Evolutionary conservation across 2,329 filamentous ascomycete species (phyloP).

Genomic region (Colletotrichum sp.): DNA sequence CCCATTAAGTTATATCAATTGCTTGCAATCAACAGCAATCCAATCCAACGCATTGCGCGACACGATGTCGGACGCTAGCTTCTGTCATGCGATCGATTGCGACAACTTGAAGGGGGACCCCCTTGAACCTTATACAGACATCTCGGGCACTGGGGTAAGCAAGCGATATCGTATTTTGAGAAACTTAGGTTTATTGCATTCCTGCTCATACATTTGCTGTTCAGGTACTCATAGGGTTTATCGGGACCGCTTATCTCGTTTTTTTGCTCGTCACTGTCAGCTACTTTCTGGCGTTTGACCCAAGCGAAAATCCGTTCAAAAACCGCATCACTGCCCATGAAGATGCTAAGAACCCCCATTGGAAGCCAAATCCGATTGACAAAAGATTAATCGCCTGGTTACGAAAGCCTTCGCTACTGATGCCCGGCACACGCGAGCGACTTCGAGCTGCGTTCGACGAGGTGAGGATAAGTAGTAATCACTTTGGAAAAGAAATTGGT

Average conservation of each 20-base stretch:
- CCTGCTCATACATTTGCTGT: not conserved
- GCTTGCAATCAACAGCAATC: not conserved
- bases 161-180: not conserved
- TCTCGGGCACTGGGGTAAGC: not conserved
- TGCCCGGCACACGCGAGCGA: not conserved
- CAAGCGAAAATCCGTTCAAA: not conserved
- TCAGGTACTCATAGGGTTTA: not conserved
- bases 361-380: not conserved
- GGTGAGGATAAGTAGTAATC: too few species aligned
- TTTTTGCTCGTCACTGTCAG: not conserved
- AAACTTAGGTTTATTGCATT: not conserved
- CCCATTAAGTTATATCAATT: rapidly evolving
- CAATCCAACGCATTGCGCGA: not conserved
- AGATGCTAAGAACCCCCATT: not conserved
- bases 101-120: not conserved
- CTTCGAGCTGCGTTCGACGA: not conserved
- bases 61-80: not conserved
- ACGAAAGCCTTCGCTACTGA: not conserved
- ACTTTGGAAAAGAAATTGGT: too few species aligned
- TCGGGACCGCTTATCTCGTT: not conserved
- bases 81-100: not conserved
- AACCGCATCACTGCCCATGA: not conserved
- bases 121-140: not conserved
- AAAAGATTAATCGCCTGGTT: not conserved
- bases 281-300: not conserved